Conservation (phyloP, 2,329 filamentous ascomycete species). For the Beauveria australis region DNA sequence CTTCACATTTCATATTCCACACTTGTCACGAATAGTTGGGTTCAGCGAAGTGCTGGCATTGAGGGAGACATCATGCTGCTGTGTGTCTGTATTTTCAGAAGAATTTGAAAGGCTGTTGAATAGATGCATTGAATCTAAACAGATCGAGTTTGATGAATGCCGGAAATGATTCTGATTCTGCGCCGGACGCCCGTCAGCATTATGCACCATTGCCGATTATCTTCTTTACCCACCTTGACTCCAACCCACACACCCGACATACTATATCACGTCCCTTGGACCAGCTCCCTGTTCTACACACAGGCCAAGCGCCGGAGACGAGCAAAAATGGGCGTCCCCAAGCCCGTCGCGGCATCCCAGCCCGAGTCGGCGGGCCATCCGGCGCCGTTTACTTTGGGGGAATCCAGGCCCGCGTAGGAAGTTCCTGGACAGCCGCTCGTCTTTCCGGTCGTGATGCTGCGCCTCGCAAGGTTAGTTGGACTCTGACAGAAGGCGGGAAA, state of each 20-base stretch:
- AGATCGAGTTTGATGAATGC: no score
- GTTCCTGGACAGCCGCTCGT: conserved; percentile 24
- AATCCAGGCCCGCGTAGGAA: conserved; percentile 18
- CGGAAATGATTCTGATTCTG: no score
- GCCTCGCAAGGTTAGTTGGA: conserved; percentile 2
- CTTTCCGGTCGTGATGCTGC: conserved; percentile 28
- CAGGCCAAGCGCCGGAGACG: conserved; percentile 17
- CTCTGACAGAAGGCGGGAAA: background rate
- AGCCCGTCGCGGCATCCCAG: conserved; percentile 33
- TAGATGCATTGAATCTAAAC: no score
- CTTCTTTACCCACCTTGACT: background rate
- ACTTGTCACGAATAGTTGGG: background rate
- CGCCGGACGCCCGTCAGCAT: no score
- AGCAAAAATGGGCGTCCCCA: conserved; percentile 38
- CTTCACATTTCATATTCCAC: background rate
- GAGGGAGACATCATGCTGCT: background rate
- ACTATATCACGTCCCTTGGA: no score
- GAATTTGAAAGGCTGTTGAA: no score
- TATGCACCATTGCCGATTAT: no score
- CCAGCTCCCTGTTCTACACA: background rate
- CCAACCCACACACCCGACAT: background rate
- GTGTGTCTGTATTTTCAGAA: no score
- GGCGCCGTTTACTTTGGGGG: conserved; percentile 20
- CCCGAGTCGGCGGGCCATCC: conserved; percentile 23
- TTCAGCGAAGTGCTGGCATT: background rate